Evolutionary conservation across 345 rosid genomes (phyloP), one percentile per base, ranked within the genome.

Genomic region (Eucalyptus erythrocorys): DNA sequence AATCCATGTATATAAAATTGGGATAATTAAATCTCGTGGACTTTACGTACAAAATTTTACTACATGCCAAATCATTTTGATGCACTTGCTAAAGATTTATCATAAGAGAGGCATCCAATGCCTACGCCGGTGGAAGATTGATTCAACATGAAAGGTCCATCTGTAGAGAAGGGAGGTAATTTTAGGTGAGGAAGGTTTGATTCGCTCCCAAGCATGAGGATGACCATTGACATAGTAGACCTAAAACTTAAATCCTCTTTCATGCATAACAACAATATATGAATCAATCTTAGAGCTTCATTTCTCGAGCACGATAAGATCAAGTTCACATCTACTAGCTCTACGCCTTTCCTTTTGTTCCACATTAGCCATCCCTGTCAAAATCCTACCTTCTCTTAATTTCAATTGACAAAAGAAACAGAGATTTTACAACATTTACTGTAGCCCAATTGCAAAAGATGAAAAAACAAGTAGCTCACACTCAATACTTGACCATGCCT

Each of bases 141-240:
- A 47, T 87, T 37, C 2, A 43, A 87, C 80, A 24, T 14, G n/a
- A 27, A 47, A 71, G 49, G 17, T 47, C 57, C 32, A 24, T 64
- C 32, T 3, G 7, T 16, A 32, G 42, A n/a, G 66, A 64, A 91
- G 19, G 92, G 91, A 42, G 91, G 88, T 40, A 89, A 61, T 87
- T 90, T 88, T 10, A 91, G 94, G 47, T 16, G 87, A 7, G 95
- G 94, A 85, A 94, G 92, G 12, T 87, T 85, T 10, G 93, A 90
- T 37, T 89, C 26, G 87, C 94, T 92, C n/a, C 90, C 91, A 16
- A 94, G 92, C 97, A 95, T 93, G 27, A 93, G 90, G 53, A 92
- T 90, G 37, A 92, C 93, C 22, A 85, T 7, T 12, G 97, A 92
- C 94, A 93, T 93, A 10, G 91, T 88, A 11, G 95, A 95, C 86